A percentile compares a stretch with the other conserved stretches of the same genome.
Evolutionary conservation across 345 rosid species (phyloP).

Genomic region (Cochlearia excelsa): DNA sequence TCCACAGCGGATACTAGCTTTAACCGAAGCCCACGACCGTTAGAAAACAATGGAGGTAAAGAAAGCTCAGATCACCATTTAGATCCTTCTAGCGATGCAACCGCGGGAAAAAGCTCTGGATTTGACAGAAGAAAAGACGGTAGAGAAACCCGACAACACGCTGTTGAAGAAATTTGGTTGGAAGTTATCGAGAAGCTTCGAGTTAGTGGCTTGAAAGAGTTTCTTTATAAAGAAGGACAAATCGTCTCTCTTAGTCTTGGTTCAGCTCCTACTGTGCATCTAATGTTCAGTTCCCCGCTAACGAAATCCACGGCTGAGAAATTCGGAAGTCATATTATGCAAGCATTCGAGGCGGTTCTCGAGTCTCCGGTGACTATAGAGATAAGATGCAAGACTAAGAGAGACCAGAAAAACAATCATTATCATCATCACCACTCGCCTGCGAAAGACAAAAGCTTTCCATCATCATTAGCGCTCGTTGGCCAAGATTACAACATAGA

Average conservation of each 20-base stretch:
- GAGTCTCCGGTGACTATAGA: constrained; percentile 79
- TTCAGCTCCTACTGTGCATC: constrained; percentile 90
- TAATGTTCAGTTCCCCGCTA: constrained; percentile 69
- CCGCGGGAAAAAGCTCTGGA: constrained; percentile 40
- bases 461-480: constrained; percentile 36
- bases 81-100: constrained; percentile 45
- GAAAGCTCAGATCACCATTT: constrained; percentile 36
- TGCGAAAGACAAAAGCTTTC: constrained; percentile 33
- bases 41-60: constrained; percentile 32
- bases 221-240: constrained; percentile 82
- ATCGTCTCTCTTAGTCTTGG: constrained; percentile 77
- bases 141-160: constrained; percentile 43
- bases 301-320: constrained; percentile 78
- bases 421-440: constrained; percentile 22
- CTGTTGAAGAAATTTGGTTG: constrained; percentile 80
- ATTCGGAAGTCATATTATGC: constrained; percentile 60
- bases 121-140: constrained; percentile 45
- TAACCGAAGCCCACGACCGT: constrained; percentile 38
- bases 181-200: constrained; percentile 73
- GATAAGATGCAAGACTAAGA: constrained; percentile 64
- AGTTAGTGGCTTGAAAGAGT: constrained; percentile 52
- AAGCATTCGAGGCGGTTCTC: constrained; percentile 86
- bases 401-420: constrained; percentile 34
- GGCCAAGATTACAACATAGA: constrained; percentile 27
- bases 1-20: constrained; percentile 66